Evolutionary conservation across 768 basidiomycete genomes (phyloP).

Genomic region (Pleurotus pulmonarius): DNA sequence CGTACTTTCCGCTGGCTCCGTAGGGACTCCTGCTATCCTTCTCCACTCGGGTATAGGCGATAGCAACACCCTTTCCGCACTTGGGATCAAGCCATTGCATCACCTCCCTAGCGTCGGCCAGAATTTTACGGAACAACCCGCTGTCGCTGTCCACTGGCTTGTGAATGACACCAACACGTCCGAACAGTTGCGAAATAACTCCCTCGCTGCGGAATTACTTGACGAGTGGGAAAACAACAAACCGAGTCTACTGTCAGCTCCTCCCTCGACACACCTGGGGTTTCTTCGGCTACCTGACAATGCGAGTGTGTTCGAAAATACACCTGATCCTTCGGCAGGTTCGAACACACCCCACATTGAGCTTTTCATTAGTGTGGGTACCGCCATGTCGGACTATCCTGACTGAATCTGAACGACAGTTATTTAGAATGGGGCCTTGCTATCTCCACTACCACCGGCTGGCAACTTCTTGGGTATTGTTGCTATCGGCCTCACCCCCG

Average conservation of each 20-base stretch:
- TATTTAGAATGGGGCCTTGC: conserved; percentile 2
- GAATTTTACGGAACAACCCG: conserved; percentile 29
- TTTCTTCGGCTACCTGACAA: conserved; percentile 24
- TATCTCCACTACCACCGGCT: conserved; percentile 14
- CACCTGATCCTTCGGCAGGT: conserved; percentile 20
- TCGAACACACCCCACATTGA: conserved; percentile 18
- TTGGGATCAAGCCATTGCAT: conserved; percentile 28
- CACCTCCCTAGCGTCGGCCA: conserved; percentile 30
- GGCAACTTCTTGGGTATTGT: conserved; percentile 25
- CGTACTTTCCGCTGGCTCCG: conserved; percentile 32
- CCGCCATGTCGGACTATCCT: background rate
- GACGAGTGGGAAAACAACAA: conserved; percentile 22
- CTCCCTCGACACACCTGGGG: conserved; percentile 13
- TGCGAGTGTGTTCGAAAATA: conserved; percentile 12
- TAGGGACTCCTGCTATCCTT: conserved; percentile 21
- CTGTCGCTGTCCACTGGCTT: conserved; percentile 11
- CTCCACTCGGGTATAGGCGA: conserved; percentile 25
- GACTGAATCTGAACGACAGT: background rate
- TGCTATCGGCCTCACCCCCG: conserved; percentile 27
- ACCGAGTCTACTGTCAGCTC: conserved; percentile 17
- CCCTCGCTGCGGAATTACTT: conserved; percentile 16
- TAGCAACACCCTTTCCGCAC: background rate
- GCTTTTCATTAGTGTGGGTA: conserved; percentile 14
- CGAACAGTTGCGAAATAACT: conserved; percentile 17
- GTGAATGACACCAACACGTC: conserved; percentile 22